phyloP scores from a whole-genome alignment of 306 rosid species.

The Vigna hirtella region DNA sequence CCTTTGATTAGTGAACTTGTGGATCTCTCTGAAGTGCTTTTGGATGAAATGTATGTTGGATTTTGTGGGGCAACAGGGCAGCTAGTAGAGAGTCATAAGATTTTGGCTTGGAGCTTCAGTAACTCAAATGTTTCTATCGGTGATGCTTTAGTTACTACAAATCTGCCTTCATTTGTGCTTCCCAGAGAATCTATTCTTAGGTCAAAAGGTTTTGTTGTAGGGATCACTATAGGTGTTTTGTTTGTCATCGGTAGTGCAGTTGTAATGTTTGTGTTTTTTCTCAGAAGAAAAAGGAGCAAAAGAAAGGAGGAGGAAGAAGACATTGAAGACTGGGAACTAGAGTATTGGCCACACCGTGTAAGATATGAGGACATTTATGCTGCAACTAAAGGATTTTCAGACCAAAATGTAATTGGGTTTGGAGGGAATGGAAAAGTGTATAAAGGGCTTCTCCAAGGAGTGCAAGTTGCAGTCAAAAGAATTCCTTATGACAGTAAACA shows the following conservation, averaged over 20 bases:
- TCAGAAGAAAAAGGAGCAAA: constrained; percentile 44
- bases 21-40: constrained; percentile 55
- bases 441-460: constrained; percentile 57
- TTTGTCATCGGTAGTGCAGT: constrained; percentile 42
- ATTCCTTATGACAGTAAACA: constrained; percentile 50
- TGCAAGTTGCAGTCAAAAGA: constrained; percentile 59
- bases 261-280: constrained; percentile 26
- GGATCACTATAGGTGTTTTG: constrained; percentile 43
- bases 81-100: constrained; percentile 59
- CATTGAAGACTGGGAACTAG: constrained; percentile 64
- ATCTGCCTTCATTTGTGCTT: constrained; percentile 67
- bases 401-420: constrained; percentile 57
- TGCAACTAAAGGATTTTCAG: constrained; percentile 63
- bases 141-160: constrained; percentile 54
- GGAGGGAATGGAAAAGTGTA: constrained; percentile 72
- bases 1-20: constrained; percentile 59
- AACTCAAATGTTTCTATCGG: constrained; percentile 57
- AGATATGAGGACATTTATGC: constrained; percentile 52
- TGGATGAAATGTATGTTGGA: constrained; percentile 61
- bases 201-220: constrained; percentile 52
- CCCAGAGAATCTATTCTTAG: constrained; percentile 34
- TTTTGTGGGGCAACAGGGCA: constrained; percentile 60
- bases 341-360: constrained; percentile 71
- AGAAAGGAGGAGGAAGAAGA: constrained; percentile 39
- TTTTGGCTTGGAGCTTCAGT: constrained; percentile 65